Evolutionary conservation across 1,284 basidiomycete genomes (phyloP).

Genomic region (Malassezia pachydermatis): DNA sequence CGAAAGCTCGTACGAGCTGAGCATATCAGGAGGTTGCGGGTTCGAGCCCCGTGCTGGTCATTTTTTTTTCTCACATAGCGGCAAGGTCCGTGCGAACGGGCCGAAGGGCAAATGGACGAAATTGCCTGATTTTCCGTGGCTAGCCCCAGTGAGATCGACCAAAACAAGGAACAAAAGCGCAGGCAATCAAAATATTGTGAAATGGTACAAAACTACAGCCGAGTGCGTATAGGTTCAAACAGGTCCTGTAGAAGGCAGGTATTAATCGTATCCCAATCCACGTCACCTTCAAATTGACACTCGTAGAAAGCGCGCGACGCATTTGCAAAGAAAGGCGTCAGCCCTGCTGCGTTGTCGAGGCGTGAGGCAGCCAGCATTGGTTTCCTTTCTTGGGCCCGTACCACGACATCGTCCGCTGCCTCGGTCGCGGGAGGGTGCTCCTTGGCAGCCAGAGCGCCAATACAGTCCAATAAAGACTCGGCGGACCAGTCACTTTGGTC

Average conservation of each 20-base stretch:
- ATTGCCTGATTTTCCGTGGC: no score
- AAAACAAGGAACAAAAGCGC: no score
- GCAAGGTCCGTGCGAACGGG: no score
- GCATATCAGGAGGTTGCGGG: slow-evolving; percentile 23
- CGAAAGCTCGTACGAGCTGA: slow-evolving; percentile 4
- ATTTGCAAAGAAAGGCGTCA: slow-evolving; percentile 17
- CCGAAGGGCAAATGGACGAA: no score
- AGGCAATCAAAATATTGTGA: no score
- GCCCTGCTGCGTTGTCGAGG: slow-evolving; percentile 3
- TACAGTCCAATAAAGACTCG: slow-evolving; percentile 69
- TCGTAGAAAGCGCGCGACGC: slow-evolving; percentile 15
- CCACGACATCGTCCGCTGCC: not conserved
- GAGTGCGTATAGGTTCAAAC: slow-evolving; percentile 18
- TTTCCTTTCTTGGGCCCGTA: not conserved
- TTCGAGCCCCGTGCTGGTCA: slow-evolving; percentile 26
- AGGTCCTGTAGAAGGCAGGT: slow-evolving; percentile 25
- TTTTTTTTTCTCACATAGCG: slow-evolving; percentile 11
- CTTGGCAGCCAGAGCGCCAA: not conserved
- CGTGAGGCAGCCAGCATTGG: slow-evolving; percentile 2
- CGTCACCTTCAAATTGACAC: not conserved
- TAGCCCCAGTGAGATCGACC: no score
- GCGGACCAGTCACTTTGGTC: slow-evolving; percentile 71
- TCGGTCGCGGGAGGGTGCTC: not conserved
- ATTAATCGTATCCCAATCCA: slow-evolving; percentile 24
- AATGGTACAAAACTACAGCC: not conserved